phyloP scores from a whole-genome alignment of 352 stramenopile species.

The Phytophthora constricta region DNA sequence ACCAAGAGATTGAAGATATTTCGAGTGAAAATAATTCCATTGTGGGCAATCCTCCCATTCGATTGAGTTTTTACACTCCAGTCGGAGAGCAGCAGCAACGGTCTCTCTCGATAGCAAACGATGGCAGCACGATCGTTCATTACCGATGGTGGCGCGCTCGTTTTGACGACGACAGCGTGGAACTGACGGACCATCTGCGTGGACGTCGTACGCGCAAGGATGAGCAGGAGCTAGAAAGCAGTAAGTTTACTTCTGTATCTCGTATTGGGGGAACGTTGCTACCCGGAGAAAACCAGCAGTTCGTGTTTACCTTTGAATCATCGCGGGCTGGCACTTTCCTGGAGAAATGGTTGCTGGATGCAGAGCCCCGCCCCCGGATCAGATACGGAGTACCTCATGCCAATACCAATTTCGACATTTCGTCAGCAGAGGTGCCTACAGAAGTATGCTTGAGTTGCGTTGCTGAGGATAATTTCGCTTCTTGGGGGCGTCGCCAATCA shows the following conservation, averaged over 20 bases:
- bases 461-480: slow-evolving; percentile 66
- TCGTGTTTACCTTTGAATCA: slow-evolving; percentile 71
- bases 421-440: slow-evolving; percentile 17
- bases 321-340: slow-evolving; percentile 56
- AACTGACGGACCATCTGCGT: slow-evolving; percentile 39
- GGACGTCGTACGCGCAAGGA: slow-evolving; percentile 27
- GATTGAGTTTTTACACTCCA: slow-evolving; percentile 55
- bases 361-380: slow-evolving; percentile 50
- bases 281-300: slow-evolving; percentile 54
- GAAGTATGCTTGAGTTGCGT: slow-evolving; percentile 61
- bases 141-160: slow-evolving; percentile 61
- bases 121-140: slow-evolving; percentile 60
- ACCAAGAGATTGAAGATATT: neutral
- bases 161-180: slow-evolving; percentile 32
- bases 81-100: slow-evolving; percentile 52
- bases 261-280: slow-evolving; percentile 51
- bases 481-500: slow-evolving; percentile 31
- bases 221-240: slow-evolving; percentile 23
- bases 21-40: neutral
- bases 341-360: slow-evolving; percentile 75
- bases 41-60: slow-evolving; percentile 13
- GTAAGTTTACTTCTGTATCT: slow-evolving; percentile 54
- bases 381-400: slow-evolving; percentile 5
- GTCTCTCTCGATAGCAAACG: slow-evolving; percentile 49
- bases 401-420: neutral